Evolutionary conservation across 108 stramenopile genomes (phyloP).

Genomic region (Cyclostephanos tholiformis): DNA sequence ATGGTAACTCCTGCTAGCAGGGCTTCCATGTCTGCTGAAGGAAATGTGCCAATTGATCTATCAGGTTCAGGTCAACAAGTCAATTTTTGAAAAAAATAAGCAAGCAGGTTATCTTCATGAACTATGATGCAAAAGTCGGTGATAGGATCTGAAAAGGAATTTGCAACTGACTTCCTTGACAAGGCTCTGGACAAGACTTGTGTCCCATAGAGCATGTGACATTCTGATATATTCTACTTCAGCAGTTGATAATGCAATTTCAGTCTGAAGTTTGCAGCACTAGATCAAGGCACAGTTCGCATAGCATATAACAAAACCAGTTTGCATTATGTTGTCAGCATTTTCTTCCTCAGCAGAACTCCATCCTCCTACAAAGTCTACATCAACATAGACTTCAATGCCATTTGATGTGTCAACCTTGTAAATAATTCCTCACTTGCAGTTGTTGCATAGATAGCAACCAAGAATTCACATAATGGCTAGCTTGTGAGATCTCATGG

Average conservation of each 20-base stretch:
- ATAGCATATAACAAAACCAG: constrained; percentile 14
- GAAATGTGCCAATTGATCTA: no score
- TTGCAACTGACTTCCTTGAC: constrained; percentile 17
- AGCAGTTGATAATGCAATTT: no score
- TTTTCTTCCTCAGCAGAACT: background rate
- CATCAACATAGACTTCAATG: constrained; percentile 40
- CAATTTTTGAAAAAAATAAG: no score
- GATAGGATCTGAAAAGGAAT: background rate
- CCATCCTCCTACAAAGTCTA: constrained; percentile 35
- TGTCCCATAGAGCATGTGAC: constrained; percentile 26
- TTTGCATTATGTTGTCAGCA: no score
- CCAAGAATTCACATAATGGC: constrained; percentile 50
- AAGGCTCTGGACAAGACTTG: constrained; percentile 28
- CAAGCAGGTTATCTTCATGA: no score
- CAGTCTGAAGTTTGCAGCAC: constrained; percentile 12
- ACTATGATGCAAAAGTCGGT: no score
- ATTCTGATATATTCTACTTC: constrained; percentile 31
- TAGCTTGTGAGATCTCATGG: constrained; percentile 39
- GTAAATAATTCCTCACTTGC: background rate
- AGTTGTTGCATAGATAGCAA: constrained; percentile 29
- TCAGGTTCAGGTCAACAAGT: no score
- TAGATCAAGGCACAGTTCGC: constrained; percentile 8
- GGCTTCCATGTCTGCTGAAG: no score
- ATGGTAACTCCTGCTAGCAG: no score
- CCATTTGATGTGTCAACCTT: constrained; percentile 37